Evolutionary conservation across 192 early-diverging fungal species (phyloP).

Genomic region (Linnemannia zychae): DNA sequence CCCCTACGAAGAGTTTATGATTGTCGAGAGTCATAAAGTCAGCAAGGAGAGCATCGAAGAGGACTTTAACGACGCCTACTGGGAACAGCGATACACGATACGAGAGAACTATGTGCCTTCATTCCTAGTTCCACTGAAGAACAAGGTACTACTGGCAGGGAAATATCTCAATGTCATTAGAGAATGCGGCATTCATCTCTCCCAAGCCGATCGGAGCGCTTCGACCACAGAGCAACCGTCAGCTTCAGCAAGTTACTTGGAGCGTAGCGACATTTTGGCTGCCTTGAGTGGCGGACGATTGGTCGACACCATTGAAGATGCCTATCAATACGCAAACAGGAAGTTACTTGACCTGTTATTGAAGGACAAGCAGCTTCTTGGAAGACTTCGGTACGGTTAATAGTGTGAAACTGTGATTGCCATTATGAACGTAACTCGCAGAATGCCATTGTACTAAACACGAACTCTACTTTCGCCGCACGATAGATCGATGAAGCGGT

Average conservation of each 20-base stretch:
- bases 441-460: background rate
- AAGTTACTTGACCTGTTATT: constrained; percentile 85
- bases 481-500: constrained; percentile 89
- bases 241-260: constrained; percentile 14
- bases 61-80: constrained; percentile 89
- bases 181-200: constrained; percentile 77
- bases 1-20: constrained; percentile 93
- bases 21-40: constrained; percentile 76
- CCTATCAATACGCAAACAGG: constrained; percentile 91
- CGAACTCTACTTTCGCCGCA: background rate
- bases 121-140: constrained; percentile 82
- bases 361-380: constrained; percentile 82
- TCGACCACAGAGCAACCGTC: constrained; percentile 35
- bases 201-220: constrained; percentile 48
- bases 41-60: constrained; percentile 72
- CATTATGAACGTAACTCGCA: background rate
- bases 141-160: constrained; percentile 90
- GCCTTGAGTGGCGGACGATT: constrained; percentile 70
- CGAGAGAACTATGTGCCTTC: constrained; percentile 74
- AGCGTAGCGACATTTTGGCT: constrained; percentile 66
- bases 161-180: constrained; percentile 96
- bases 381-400: constrained; percentile 70
- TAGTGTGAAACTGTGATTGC: background rate
- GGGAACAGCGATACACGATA: constrained; percentile 85
- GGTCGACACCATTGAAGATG: constrained; percentile 83